A percentile compares a stretch with the other conserved stretches of the same genome.
Evolutionary conservation across 1,284 basidiomycete genomes (phyloP).

Genomic region (Irpex lacteus): DNA sequence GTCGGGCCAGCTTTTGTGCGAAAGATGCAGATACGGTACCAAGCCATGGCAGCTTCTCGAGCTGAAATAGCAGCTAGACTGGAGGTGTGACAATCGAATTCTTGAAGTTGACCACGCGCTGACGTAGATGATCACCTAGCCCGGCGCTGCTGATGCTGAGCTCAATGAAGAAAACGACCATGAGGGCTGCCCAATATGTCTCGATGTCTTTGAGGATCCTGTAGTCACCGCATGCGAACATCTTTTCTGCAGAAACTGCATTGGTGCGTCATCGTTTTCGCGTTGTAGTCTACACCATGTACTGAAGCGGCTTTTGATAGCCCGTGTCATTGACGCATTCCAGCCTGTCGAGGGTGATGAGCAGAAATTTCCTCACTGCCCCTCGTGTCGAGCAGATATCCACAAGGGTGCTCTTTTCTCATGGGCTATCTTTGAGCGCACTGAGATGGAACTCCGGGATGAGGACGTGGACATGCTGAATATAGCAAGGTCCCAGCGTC

Average conservation of each 20-base stretch:
- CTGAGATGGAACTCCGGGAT: slow-evolving; percentile 38
- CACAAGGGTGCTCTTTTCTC: slow-evolving; percentile 41
- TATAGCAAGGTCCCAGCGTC: slow-evolving; percentile 2
- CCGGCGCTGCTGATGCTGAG: slow-evolving; percentile 43
- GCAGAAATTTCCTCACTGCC: slow-evolving; percentile 30
- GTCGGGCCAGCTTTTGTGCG: slow-evolving; percentile 47
- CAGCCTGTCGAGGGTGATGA: background rate
- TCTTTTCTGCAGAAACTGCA: slow-evolving; percentile 50
- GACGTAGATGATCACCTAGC: background rate
- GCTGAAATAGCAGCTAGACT: slow-evolving; percentile 46
- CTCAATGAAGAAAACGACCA: slow-evolving; percentile 38
- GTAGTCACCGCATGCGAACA: slow-evolving; percentile 49
- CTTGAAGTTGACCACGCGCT: background rate
- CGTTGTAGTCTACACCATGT: background rate
- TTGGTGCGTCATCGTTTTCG: slow-evolving; percentile 33
- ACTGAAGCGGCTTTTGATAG: background rate
- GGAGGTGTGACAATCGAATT: slow-evolving; percentile 33
- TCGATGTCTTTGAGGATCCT: slow-evolving; percentile 43
- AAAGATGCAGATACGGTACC: slow-evolving; percentile 44
- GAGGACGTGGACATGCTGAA: slow-evolving; percentile 20
- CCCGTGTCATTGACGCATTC: background rate
- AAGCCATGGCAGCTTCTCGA: slow-evolving; percentile 30
- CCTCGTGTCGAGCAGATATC: slow-evolving; percentile 44
- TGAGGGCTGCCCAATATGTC: slow-evolving; percentile 49
- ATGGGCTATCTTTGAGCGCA: slow-evolving; percentile 47